Percentiles rank a stretch among this genome's conserved stretches.
Conservation (phyloP, 768 basidiomycete genomes). For the Boletus vermiculosoides region DNA sequence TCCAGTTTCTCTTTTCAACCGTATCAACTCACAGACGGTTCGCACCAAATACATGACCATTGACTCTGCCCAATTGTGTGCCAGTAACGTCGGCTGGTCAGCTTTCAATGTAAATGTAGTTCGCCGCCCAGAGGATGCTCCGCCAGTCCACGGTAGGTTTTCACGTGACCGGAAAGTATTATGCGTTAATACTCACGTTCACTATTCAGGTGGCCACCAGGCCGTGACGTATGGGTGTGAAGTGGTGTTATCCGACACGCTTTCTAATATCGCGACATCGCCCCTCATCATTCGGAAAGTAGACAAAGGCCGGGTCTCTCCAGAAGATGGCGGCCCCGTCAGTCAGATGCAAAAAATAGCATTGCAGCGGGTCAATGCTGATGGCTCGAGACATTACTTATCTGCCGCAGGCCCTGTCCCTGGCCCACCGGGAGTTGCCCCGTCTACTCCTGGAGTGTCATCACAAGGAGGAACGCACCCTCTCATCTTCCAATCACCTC, state of each 20-base stretch:
- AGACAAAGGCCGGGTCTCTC: constrained; percentile 82
- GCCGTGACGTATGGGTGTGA: constrained; percentile 92
- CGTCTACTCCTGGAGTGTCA: constrained; percentile 73
- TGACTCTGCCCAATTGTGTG: constrained; percentile 77
- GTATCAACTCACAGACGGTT: constrained; percentile 95
- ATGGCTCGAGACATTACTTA: constrained; percentile 83
- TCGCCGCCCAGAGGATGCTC: constrained; percentile 63
- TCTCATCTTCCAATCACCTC: constrained; percentile 73
- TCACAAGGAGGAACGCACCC: constrained; percentile 80
- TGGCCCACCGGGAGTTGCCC: constrained; percentile 66
- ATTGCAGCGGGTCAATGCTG: constrained; percentile 76
- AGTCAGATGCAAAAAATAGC: constrained; percentile 98
- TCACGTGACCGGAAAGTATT: constrained; percentile 49
- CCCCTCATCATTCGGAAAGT: constrained; percentile 90
- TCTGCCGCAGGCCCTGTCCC: constrained; percentile 85
- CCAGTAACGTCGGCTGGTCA: constrained; percentile 91
- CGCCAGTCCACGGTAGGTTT: constrained; percentile 60
- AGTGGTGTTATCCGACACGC: constrained; percentile 79
- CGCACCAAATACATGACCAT: constrained; percentile 98
- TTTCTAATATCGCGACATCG: constrained; percentile 82
- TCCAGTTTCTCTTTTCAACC: constrained; percentile 90
- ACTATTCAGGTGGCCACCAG: constrained; percentile 60
- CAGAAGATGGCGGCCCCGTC: constrained; percentile 89
- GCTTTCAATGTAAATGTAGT: constrained; percentile 93
- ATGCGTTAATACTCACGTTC: constrained; percentile 41